Evolutionary conservation across 768 basidiomycete species (phyloP).

Genomic region (Tremella fuciformis): DNA sequence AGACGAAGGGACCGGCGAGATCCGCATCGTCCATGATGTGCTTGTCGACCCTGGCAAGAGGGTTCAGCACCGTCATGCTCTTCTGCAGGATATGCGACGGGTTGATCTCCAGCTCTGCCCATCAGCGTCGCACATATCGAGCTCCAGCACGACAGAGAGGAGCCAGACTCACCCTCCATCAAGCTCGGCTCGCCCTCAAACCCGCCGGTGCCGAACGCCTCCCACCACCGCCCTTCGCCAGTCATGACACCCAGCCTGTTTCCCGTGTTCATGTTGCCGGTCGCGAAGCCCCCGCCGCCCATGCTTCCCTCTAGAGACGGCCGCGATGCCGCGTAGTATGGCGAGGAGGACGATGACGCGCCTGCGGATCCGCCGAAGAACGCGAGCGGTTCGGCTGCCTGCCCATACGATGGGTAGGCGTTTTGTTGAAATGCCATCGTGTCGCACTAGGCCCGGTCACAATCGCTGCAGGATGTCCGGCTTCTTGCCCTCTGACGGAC

Average conservation of each 20-base stretch:
- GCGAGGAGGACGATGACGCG: constrained; percentile 23
- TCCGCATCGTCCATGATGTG: constrained; percentile 99
- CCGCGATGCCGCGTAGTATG: constrained; percentile 37
- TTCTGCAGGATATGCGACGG: constrained; percentile 93
- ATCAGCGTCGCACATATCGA: not conserved
- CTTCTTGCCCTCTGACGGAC: too few species aligned
- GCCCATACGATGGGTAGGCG: constrained; percentile 21
- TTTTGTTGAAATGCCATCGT: constrained; percentile 9
- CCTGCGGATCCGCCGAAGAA: constrained; percentile 39
- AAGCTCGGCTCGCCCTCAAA: constrained; percentile 94
- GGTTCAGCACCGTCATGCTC: constrained; percentile 92
- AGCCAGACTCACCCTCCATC: constrained; percentile 69
- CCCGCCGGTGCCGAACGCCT: constrained; percentile 90
- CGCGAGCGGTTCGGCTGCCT: constrained; percentile 42
- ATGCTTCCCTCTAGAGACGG: constrained; percentile 34
- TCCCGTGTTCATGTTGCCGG: constrained; percentile 43
- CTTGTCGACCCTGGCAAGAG: constrained; percentile 74
- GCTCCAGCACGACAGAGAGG: not conserved
- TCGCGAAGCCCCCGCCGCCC: constrained; percentile 50
- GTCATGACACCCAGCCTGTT: constrained; percentile 53
- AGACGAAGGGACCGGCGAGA: constrained; percentile 90
- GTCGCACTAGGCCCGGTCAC: too few species aligned
- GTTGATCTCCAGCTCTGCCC: constrained; percentile 93
- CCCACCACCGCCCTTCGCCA: constrained; percentile 79
- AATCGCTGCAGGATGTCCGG: too few species aligned